A percentile compares a stretch with the other conserved stretches of the same genome.
These are phyloP conservation scores for Iris macrosiphon DNA, from an alignment of 106 monocot genomes.

Conservation along the genomic window DNA sequence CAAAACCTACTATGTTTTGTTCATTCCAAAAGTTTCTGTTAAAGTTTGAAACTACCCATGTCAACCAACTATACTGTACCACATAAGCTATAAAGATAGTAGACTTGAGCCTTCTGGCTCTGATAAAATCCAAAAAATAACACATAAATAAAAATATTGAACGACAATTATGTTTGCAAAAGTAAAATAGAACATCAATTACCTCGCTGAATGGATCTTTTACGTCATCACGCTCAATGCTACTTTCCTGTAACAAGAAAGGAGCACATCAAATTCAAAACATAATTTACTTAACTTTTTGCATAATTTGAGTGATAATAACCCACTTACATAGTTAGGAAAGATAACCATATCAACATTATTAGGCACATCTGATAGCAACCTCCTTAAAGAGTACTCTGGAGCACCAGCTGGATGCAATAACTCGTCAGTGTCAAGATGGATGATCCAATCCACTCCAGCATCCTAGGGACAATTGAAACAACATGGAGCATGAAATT, in stretches of 20 bases:
- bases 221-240: slow-evolving; percentile 83
- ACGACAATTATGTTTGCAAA: background rate
- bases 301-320: background rate
- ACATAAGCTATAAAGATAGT: too few species aligned
- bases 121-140: too few species aligned
- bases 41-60: too few species aligned
- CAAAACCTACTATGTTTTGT: too few species aligned
- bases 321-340: slow-evolving; percentile 89
- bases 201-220: slow-evolving; percentile 99
- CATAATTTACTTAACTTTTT: background rate
- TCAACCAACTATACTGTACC: too few species aligned
- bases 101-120: too few species aligned
- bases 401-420: slow-evolving; percentile 81
- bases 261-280: slow-evolving; percentile 3
- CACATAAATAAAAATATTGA: too few species aligned
- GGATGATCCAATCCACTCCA: slow-evolving; percentile 94
- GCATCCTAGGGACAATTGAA: too few species aligned
- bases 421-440: slow-evolving; percentile 96
- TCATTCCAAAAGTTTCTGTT: too few species aligned
- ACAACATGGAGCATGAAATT: too few species aligned
- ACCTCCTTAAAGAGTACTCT: slow-evolving; percentile 76
- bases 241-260: slow-evolving; percentile 75
- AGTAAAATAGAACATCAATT: slow-evolving; percentile 3
- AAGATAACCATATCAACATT: slow-evolving; percentile 98
- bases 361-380: slow-evolving; percentile 66